These are phyloP conservation scores for Drosera capensis DNA, from an alignment of 148 eudicot species.

Conservation along the genomic window DNA sequence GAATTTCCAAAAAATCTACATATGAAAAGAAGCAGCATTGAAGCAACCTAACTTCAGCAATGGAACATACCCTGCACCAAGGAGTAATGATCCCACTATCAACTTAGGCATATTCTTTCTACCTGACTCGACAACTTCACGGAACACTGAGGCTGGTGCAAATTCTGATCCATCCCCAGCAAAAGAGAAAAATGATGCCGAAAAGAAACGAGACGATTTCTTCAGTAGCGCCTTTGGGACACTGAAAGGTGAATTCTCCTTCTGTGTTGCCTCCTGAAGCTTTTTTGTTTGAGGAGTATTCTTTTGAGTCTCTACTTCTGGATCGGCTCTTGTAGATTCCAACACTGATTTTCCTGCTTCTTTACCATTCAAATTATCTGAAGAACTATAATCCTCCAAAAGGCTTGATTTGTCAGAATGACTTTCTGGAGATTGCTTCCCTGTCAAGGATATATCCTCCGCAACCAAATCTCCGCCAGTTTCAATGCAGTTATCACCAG, in stretches of 20 bases:
- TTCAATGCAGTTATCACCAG: conserved; percentile 19
- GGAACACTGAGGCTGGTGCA: conserved; percentile 61
- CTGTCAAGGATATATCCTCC: conserved; percentile 21
- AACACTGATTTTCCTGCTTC: conserved; percentile 27
- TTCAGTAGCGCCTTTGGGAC: conserved; percentile 61
- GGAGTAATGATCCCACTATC: conserved; percentile 55
- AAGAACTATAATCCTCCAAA: conserved; percentile 19
- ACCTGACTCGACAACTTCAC: conserved; percentile 46
- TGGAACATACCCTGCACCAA: conserved; percentile 79
- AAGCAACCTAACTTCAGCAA: conserved; percentile 1
- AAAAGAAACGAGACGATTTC: conserved; percentile 93
- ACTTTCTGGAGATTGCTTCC: conserved; percentile 20
- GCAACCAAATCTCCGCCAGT: conserved; percentile 17
- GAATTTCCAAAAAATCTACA: background rate
- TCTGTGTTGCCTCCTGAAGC: conserved; percentile 43
- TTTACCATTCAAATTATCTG: conserved; percentile 34
- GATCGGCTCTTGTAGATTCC: conserved; percentile 26
- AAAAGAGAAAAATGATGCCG: conserved; percentile 88
- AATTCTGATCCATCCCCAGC: conserved; percentile 54
- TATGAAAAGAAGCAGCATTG: no score
- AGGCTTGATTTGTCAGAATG: conserved; percentile 20
- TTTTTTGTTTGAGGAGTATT: conserved; percentile 39
- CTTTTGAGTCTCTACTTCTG: conserved; percentile 45
- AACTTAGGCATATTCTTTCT: conserved; percentile 76
- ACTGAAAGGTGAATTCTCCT: conserved; percentile 50